A percentile compares a stretch with the other conserved stretches of the same genome.
These are phyloP conservation scores for Clarireedia monteithiana DNA, from an alignment of 2,329 filamentous ascomycete genomes.

Conservation along the genomic window DNA sequence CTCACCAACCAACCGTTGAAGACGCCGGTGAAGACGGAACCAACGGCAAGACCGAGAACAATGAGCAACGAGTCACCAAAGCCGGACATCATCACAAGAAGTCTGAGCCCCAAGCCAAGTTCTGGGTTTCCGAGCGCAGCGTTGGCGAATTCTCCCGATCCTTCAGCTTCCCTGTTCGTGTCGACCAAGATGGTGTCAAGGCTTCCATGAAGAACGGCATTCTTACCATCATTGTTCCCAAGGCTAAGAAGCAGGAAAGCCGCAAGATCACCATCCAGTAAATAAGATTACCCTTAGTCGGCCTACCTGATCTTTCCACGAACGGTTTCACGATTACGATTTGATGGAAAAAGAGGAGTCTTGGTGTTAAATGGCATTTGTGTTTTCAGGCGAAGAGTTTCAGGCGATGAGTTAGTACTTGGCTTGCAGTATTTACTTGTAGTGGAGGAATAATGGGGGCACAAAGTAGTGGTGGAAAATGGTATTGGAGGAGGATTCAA, in stretches of 20 bases:
- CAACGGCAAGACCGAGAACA: slow-evolving; percentile 8
- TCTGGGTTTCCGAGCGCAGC: slow-evolving; percentile 63
- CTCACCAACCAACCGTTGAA: slow-evolving; percentile 46
- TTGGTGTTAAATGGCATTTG: too few relatives aligned
- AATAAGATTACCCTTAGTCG: neutral
- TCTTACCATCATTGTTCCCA: slow-evolving; percentile 56
- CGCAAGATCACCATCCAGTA: slow-evolving; percentile 44
- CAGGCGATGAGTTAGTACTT: too few relatives aligned
- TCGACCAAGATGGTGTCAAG: slow-evolving; percentile 54
- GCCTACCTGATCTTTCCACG: too few relatives aligned
- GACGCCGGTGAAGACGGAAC: slow-evolving; percentile 25
- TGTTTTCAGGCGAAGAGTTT: too few relatives aligned
- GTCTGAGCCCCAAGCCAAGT: slow-evolving; percentile 40
- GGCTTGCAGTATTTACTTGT: too few relatives aligned
- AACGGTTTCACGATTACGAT: neutral
- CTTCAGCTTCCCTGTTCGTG: slow-evolving; percentile 58
- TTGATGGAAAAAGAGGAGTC: neutral
- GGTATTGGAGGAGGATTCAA: too few relatives aligned
- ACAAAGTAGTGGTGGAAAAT: too few relatives aligned
- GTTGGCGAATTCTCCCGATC: slow-evolving; percentile 60
- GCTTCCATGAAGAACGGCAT: slow-evolving; percentile 60
- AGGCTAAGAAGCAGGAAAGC: slow-evolving; percentile 51
- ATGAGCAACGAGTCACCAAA: slow-evolving; percentile 5
- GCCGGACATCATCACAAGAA: slow-evolving; percentile 1
- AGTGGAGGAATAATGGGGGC: too few relatives aligned